Conservation (phyloP, 2,329 filamentous ascomycete species). For the Colletotrichum agaves region DNA sequence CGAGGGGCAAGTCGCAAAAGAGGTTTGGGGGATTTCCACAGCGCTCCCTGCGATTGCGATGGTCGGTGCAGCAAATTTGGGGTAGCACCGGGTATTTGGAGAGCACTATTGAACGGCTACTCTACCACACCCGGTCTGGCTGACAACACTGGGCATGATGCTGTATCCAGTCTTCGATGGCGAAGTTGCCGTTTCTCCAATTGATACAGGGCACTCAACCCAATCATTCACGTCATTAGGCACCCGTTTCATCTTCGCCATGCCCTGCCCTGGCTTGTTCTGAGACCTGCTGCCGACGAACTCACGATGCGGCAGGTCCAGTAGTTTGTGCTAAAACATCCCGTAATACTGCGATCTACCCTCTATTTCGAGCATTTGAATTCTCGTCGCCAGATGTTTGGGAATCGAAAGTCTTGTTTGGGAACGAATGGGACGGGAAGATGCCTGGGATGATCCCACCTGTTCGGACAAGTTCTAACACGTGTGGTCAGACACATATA, state of each 20-base stretch:
- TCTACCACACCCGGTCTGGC: neutral
- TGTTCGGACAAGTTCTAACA: constrained; percentile 24
- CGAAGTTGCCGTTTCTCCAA: constrained; percentile 4
- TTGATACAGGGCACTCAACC: constrained; percentile 1
- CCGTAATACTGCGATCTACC: constrained; percentile 4
- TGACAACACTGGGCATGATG: neutral
- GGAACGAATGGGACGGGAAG: constrained; percentile 16
- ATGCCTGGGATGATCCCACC: constrained; percentile 32
- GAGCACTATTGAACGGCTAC: constrained; percentile 11
- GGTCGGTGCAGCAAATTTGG: constrained; percentile 1
- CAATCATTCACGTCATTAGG: constrained; percentile 21
- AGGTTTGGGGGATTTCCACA: constrained; percentile 4
- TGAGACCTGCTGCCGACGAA: constrained; percentile 22
- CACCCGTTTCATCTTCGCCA: constrained; percentile 20
- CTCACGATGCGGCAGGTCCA: constrained; percentile 19
- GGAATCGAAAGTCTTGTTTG: constrained; percentile 4
- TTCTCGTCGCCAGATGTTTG: constrained; percentile 7
- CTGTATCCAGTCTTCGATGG: neutral
- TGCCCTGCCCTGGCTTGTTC: constrained; percentile 19
- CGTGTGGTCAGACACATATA: constrained; percentile 14
- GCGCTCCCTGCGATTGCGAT: neutral
- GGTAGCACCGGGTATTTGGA: neutral
- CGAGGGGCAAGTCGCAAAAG: constrained; percentile 24
- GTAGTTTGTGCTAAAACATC: constrained; percentile 6
- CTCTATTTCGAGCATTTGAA: constrained; percentile 23